Evolutionary conservation across 2,329 filamentous ascomycete species (phyloP).

Genomic region (Paecilomyces formosus): DNA sequence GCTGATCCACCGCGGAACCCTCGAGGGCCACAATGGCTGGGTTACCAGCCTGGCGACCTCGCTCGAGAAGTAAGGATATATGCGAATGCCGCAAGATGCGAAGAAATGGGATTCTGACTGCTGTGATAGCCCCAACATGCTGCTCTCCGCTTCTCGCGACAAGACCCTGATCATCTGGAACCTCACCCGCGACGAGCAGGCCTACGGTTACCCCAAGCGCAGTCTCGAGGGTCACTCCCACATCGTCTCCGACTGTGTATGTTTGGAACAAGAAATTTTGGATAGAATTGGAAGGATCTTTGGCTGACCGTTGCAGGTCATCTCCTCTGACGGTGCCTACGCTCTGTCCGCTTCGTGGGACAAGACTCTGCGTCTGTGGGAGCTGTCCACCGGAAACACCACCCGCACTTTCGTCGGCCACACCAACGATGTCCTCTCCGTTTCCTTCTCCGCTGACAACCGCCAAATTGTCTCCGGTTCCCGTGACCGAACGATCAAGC

Average conservation of each 20-base stretch:
- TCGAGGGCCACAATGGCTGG: slow-evolving; percentile 99
- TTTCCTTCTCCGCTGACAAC: slow-evolving; percentile 99
- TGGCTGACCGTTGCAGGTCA: slow-evolving; percentile 58
- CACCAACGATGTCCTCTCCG: slow-evolving; percentile 98
- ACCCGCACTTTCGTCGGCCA: slow-evolving; percentile 98
- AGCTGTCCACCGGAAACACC: slow-evolving; percentile 93
- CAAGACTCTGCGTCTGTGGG: slow-evolving; percentile 99
- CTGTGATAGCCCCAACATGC: slow-evolving; percentile 84
- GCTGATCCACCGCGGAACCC: slow-evolving; percentile 92
- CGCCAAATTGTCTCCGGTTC: slow-evolving; percentile 99
- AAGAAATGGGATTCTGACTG: slow-evolving; percentile 29
- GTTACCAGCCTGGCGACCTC: slow-evolving; percentile 97
- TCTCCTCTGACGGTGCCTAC: slow-evolving; percentile 99
- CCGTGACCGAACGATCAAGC: slow-evolving; percentile 98
- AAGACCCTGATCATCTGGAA: slow-evolving; percentile 99
- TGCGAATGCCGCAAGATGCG: slow-evolving; percentile 8
- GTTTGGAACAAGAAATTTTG: slow-evolving; percentile 35
- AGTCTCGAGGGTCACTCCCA: slow-evolving; percentile 98
- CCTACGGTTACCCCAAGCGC: slow-evolving; percentile 99
- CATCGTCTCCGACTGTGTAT: slow-evolving; percentile 99
- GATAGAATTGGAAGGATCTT: slow-evolving; percentile 8
- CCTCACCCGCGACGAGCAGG: slow-evolving; percentile 95
- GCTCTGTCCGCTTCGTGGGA: slow-evolving; percentile 98
- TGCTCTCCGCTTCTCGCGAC: slow-evolving; percentile 93
- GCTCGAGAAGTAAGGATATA: slow-evolving; percentile 79